phyloP scores from a whole-genome alignment of 148 eudicot genomes.

The Cornus controversa region DNA sequence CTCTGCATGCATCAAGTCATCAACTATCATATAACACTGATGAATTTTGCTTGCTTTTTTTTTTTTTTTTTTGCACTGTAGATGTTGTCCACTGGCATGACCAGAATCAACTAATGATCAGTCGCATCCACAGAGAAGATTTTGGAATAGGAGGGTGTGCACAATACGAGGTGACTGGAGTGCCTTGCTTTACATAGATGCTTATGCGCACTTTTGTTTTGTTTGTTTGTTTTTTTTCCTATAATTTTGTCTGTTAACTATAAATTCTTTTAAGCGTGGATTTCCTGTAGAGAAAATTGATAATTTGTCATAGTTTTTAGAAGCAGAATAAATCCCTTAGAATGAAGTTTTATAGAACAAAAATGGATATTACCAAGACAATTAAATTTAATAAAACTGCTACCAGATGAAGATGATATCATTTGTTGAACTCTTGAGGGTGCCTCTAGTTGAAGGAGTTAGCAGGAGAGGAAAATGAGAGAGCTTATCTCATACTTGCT shows the following conservation, averaged over 20 bases:
- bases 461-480: too few species aligned
- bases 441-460: too few species aligned
- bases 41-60: too few species aligned
- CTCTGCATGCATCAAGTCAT: neutral
- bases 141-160: slow-evolving; percentile 45
- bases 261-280: neutral
- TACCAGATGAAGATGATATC: too few species aligned
- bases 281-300: neutral
- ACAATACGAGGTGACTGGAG: slow-evolving; percentile 52
- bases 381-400: too few species aligned
- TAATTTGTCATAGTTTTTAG: neutral
- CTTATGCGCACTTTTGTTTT: neutral
- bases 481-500: too few species aligned
- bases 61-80: slow-evolving; percentile 11
- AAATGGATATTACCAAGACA: too few species aligned
- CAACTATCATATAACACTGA: neutral
- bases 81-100: slow-evolving; percentile 66
- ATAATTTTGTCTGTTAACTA: neutral
- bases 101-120: slow-evolving; percentile 42
- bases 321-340: neutral
- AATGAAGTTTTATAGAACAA: too few species aligned
- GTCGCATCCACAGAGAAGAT: slow-evolving; percentile 42
- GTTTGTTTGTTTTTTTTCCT: too few species aligned
- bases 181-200: slow-evolving; percentile 2
- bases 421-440: too few species aligned